Base-by-base conservation (phyloP, 805 yeast genomes). In the Saturnispora saitoi region DNA sequence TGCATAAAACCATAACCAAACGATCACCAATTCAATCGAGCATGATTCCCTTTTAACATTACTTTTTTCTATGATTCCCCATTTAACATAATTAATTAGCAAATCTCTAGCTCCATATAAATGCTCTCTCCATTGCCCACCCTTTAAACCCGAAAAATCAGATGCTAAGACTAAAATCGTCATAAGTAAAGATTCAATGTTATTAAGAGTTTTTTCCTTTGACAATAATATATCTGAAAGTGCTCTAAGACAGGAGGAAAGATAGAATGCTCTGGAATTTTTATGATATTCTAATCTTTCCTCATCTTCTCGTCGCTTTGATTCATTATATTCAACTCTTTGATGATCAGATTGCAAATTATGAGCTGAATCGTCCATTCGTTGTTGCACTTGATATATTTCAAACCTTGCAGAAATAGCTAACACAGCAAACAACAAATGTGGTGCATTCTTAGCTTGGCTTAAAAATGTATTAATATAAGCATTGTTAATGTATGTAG, bases 341-440 rank as follows among this genome's bases (percentile, higher is more conserved):
- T 12, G 17, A 32, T 32, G 4, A 10, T 32, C 17, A n/a, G n/a
- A 8, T 20, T 20, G 31, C 22, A 11, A 11, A 4, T 28, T 29
- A 20, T 39, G 30, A 12, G 5, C 14, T 8, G 14, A 20, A 10
- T 34, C 17, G 20, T 8, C 38, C 4, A 41, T 36, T 28, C 43
- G 47, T 39, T 58, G 59, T 37, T 53, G 54, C 20, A 62, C 55
- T 48, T 65, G 66, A 45, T 63, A 63, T 36, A 61, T 57, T 51
- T 66, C 69, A 17, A 76, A 71, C 37, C 80, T 71, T 0, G 91
- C 90, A 3, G 91, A 86, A 39, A 80, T 82, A 0, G 91, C 86
- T 41, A 85, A 59, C 4, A 83, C 72, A 0, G 90, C 88, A 47
- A 85, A 83, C 37, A 85, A 64, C 11, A 85, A 58, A 58, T 80